Conservation (phyloP, 164 flowering plant species). For the Umbilicus rupestris region DNA sequence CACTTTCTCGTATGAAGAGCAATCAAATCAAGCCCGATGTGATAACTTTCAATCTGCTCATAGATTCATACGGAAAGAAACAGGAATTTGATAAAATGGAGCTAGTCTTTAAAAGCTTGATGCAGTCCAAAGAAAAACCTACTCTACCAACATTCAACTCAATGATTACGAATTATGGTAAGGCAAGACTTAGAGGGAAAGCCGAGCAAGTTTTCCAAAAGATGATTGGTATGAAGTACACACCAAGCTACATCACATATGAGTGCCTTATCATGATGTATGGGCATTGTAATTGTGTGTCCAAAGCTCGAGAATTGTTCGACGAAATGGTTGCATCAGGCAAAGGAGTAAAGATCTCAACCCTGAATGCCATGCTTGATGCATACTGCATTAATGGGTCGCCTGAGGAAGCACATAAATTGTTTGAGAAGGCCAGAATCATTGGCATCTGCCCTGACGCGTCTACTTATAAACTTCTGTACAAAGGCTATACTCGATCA, state of each 20-base stretch:
- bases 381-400: slow-evolving; percentile 75
- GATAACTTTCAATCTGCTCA: slow-evolving; percentile 74
- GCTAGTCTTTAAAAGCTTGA: slow-evolving; percentile 73
- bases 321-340: slow-evolving; percentile 39
- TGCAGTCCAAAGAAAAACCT: slow-evolving; percentile 72
- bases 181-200: slow-evolving; percentile 73
- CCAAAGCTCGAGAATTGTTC: slow-evolving; percentile 66
- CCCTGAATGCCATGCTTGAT: slow-evolving; percentile 84
- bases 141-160: slow-evolving; percentile 88
- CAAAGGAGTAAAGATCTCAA: slow-evolving; percentile 55
- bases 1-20: slow-evolving; percentile 70
- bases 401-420: slow-evolving; percentile 57
- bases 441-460: slow-evolving; percentile 36
- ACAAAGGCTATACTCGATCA: slow-evolving; percentile 77
- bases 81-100: slow-evolving; percentile 94
- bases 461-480: slow-evolving; percentile 83
- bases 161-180: slow-evolving; percentile 87
- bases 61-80: slow-evolving; percentile 85
- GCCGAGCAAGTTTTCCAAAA: slow-evolving; percentile 50
- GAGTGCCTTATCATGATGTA: slow-evolving; percentile 75
- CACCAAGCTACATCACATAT: slow-evolving; percentile 68
- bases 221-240: slow-evolving; percentile 54
- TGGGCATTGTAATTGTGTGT: slow-evolving; percentile 68
- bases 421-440: slow-evolving; percentile 37
- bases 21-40: slow-evolving; percentile 69